A percentile compares a stretch with the other conserved stretches of the same genome.
Conservation (phyloP, 345 rosid species). For the Linum trigynum region DNA sequence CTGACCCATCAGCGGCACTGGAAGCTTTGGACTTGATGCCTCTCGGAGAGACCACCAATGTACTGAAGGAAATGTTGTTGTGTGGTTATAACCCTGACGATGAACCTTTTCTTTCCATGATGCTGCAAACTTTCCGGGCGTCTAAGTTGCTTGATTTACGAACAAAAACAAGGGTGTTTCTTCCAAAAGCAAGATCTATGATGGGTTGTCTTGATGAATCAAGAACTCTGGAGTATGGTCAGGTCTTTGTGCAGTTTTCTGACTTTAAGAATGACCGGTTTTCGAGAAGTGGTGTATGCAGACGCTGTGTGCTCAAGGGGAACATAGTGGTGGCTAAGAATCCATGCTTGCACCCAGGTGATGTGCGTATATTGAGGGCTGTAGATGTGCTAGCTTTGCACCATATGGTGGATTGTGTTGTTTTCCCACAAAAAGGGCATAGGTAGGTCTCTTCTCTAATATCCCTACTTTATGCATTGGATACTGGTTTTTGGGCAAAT, state of each 20-base stretch:
- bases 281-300: conserved; percentile 2
- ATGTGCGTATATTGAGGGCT: conserved; percentile 47
- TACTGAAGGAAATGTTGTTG: conserved; percentile 56
- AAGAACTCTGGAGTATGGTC: conserved; percentile 55
- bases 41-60: conserved; percentile 52
- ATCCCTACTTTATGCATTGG: not conserved
- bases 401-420: conserved; percentile 68
- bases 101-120: conserved; percentile 87
- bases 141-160: conserved; percentile 58
- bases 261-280: conserved; percentile 6
- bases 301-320: conserved; percentile 22
- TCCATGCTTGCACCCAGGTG: conserved; percentile 71
- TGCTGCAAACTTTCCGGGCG: conserved; percentile 71
- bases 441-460: conserved; percentile 26
- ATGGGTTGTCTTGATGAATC: conserved; percentile 94
- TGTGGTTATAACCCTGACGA: conserved; percentile 64
- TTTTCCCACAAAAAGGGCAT: conserved; percentile 59
- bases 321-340: conserved; percentile 48
- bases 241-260: conserved; percentile 58
- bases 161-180: conserved; percentile 51
- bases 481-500: no score
- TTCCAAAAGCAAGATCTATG: conserved; percentile 59
- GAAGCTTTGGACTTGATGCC: conserved; percentile 70
- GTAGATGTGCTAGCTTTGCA: conserved; percentile 38
- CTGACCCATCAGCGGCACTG: conserved; percentile 49